Base-by-base conservation (phyloP, 371 early-diverging fungal genomes). In the Apophysomyces variabilis region DNA sequence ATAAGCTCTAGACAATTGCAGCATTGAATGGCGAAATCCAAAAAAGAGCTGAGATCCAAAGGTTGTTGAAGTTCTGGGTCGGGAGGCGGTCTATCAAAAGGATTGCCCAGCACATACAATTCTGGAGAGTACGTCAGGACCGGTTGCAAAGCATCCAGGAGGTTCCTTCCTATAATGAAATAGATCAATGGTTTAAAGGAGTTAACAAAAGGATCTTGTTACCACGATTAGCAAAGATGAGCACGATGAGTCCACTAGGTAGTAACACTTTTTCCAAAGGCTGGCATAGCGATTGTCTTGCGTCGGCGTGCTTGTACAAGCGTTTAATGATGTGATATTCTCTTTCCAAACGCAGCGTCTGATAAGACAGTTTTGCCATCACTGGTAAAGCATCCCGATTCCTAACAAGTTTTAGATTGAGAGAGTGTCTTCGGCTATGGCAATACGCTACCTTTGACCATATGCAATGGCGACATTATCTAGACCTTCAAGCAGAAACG, bases 291-390 rank as follows among this genome's bases (percentile, higher is more conserved):
- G 73, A 43, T 39, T 71, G 69, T 43, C 66, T 72, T 4, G 73
- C 71, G 46, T 73, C 71, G 12, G 68, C 58, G n/a, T 63, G 26
- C 46, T 76, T 71, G 44, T 74, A 78, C 16, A 81, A 61, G 38
- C 78, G 76, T 62, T 76, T 74, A 37, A 76, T 70, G 57, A 76
- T 81, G 50, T 81, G 81, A 61, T 73, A 81, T 66, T 81, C 81
- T 69, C 81, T 68, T 70, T 81, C 81, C 54, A 81, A 63, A 41
- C 75, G 66, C 57, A 81, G 62, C 4, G 76, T 72, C 58, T 81
- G 78, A 64, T 74, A 74, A 50, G 81, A 81, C 60, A 81, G 60
- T 63, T 81, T 81, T n/a, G 75, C 78, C 57, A 81, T 65, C 35
- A 81, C 77, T 11, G 76, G 78, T 18, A 74, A 59, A 65, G 66